phyloP scores from a whole-genome alignment of 1,284 basidiomycete genomes.

The Sanghuangporus sanghuang region DNA sequence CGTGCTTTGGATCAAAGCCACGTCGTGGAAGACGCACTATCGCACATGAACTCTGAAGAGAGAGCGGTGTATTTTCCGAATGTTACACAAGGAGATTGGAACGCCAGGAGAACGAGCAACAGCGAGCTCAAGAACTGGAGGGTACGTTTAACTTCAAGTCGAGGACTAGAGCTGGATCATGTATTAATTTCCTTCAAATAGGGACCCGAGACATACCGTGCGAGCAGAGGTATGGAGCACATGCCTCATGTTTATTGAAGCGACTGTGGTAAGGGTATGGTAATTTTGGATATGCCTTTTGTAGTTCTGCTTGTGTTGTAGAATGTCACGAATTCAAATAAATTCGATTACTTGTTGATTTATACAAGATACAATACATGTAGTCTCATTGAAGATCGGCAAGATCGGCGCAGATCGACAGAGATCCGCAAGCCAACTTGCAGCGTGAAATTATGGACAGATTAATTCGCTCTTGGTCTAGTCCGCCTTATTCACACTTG shows the following conservation, averaged over 20 bases:
- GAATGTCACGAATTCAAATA: no score
- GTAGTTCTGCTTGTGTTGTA: neutral
- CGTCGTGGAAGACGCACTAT: neutral
- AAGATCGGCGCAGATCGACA: no score
- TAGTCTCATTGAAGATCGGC: no score
- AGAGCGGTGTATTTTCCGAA: conserved; percentile 8
- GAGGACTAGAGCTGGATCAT: neutral
- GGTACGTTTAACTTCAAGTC: conserved; percentile 21
- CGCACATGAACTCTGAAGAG: conserved; percentile 6
- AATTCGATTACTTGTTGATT: no score
- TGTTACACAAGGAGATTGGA: conserved; percentile 45
- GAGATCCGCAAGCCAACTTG: no score
- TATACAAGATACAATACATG: no score
- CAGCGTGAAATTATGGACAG: no score
- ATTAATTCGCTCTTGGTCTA: neutral
- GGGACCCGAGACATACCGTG: conserved; percentile 33
- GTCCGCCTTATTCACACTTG: neutral
- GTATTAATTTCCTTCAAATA: neutral
- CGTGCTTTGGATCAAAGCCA: conserved; percentile 47
- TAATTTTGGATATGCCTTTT: neutral
- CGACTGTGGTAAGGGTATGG: neutral
- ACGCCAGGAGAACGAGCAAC: conserved; percentile 39
- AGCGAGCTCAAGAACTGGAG: conserved; percentile 40
- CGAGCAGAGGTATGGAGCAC: conserved; percentile 34
- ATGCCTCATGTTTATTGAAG: conserved; percentile 21